These are phyloP conservation scores for Rhododendron molle DNA, from an alignment of 148 eudicot species.

Conservation along the genomic window DNA sequence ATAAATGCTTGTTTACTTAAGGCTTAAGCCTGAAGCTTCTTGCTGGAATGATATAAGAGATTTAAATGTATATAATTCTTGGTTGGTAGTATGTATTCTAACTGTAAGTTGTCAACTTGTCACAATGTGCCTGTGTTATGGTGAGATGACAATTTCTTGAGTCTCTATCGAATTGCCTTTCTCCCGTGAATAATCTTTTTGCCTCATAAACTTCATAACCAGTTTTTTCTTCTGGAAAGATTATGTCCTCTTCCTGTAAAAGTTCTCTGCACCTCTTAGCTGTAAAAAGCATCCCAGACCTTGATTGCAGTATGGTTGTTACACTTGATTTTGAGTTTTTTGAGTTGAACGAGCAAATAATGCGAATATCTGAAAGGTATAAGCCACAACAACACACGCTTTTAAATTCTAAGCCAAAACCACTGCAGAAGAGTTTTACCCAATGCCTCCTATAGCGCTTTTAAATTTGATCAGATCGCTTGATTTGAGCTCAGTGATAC, in stretches of 20 bases:
- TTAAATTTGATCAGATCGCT: background rate
- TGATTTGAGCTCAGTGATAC: background rate
- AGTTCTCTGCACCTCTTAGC: background rate
- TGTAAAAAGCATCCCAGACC: background rate
- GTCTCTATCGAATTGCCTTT: background rate
- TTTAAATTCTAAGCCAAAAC: background rate
- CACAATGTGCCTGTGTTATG: background rate
- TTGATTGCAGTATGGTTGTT: background rate
- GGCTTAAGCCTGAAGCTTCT: slow-evolving; percentile 1
- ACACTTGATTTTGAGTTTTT: background rate
- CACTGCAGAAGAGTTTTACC: background rate
- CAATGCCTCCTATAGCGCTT: background rate
- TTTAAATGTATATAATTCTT: background rate
- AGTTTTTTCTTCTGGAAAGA: background rate
- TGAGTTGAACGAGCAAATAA: background rate
- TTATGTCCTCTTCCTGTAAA: background rate
- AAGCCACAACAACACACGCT: background rate
- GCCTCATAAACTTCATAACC: background rate
- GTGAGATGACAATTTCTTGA: background rate
- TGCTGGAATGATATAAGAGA: background rate
- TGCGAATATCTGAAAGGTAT: background rate
- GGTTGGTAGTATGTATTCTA: background rate
- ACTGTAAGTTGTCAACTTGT: background rate
- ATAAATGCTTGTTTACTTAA: background rate
- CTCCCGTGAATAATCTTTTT: background rate